Percentiles rank a stretch among this genome's conserved stretches.
These are phyloP conservation scores for Daedalea quercina DNA, from an alignment of 768 basidiomycete species.

Conservation along the genomic window DNA sequence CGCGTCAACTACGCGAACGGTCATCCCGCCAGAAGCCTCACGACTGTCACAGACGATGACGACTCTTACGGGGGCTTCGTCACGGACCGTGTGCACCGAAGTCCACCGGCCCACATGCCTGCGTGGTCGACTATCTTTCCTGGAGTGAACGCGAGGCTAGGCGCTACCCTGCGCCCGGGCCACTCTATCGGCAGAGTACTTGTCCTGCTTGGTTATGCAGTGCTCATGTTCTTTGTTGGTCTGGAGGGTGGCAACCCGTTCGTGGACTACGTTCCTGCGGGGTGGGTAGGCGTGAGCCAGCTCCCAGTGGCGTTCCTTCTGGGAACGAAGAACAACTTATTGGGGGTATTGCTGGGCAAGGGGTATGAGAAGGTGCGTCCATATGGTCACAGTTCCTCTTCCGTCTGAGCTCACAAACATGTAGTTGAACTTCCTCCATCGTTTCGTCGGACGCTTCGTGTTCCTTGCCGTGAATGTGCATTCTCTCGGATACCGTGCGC, in stretches of 20 bases:
- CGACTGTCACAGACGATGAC: not conserved
- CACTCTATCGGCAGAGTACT: not conserved
- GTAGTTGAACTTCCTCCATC: constrained; percentile 39
- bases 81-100: not conserved
- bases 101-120: not conserved
- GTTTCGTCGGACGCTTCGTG: constrained; percentile 38
- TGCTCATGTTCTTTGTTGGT: constrained; percentile 33
- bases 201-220: not conserved
- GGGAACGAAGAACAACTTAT: constrained; percentile 62
- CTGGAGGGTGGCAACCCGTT: constrained; percentile 48
- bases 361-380: constrained; percentile 58
- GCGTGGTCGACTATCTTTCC: not conserved
- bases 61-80: not conserved
- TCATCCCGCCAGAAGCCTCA: not conserved
- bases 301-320: constrained; percentile 57
- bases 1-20: not conserved
- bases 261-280: constrained; percentile 39
- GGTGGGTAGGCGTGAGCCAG: constrained; percentile 53
- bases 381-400: not conserved
- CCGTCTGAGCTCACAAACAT: not conserved
- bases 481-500: constrained; percentile 33
- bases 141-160: not conserved
- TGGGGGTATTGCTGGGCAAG: constrained; percentile 50
- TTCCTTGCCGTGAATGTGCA: constrained; percentile 37
- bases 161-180: not conserved